Evolutionary conservation across 805 yeast species (phyloP).

Genomic region (Zygosaccharomyces bailii): DNA sequence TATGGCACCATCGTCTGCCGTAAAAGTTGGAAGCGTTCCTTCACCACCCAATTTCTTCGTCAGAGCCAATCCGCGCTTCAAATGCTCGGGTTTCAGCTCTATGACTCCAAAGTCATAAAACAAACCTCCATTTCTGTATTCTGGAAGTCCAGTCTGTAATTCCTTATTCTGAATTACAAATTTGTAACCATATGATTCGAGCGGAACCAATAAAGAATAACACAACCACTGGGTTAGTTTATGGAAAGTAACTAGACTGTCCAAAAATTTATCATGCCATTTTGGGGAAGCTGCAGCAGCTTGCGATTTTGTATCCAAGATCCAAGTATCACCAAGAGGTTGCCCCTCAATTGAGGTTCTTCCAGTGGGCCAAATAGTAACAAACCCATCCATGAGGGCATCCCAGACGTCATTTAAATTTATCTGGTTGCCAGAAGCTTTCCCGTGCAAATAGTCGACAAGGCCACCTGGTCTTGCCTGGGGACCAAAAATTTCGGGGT

Average conservation of each 20-base stretch:
- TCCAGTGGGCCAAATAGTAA: constrained; percentile 61
- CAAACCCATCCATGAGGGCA: constrained; percentile 52
- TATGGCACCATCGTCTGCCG: constrained; percentile 55
- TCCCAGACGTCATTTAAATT: constrained; percentile 52
- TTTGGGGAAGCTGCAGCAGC: constrained; percentile 12
- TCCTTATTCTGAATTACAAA: constrained; percentile 39
- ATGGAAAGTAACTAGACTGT: constrained; percentile 56
- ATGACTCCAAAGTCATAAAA: constrained; percentile 55
- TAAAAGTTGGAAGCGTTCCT: constrained; percentile 45
- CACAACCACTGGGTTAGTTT: constrained; percentile 67
- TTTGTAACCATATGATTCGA: constrained; percentile 43
- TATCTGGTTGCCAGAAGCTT: constrained; percentile 28
- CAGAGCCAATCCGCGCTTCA: constrained; percentile 39
- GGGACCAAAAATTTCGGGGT: constrained; percentile 44
- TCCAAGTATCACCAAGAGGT: constrained; percentile 64
- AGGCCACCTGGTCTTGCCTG: constrained; percentile 52
- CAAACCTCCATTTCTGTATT: constrained; percentile 63
- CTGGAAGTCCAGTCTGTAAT: constrained; percentile 56
- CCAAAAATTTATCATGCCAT: constrained; percentile 29
- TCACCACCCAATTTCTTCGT: constrained; percentile 32
- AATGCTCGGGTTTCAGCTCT: constrained; percentile 42
- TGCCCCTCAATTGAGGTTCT: constrained; percentile 49
- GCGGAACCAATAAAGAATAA: constrained; percentile 55
- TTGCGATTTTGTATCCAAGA: constrained; percentile 36
- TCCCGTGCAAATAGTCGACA: constrained; percentile 44